Evolutionary conservation across 2,329 filamentous ascomycete genomes (phyloP).

Genomic region (Aspergillus pseudonomiae): DNA sequence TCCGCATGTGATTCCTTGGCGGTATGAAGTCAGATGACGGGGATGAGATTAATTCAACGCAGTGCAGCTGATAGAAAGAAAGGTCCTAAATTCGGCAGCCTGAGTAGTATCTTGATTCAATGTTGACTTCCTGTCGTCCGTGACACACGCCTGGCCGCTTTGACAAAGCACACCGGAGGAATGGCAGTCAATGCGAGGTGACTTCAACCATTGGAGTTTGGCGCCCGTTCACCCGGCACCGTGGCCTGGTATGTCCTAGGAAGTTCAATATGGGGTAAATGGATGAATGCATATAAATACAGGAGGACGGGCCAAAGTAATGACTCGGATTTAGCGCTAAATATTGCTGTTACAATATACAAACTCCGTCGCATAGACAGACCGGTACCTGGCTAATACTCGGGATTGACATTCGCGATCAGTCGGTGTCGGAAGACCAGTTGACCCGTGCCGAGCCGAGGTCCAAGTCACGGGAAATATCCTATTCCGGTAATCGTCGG

Average conservation of each 20-base stretch:
- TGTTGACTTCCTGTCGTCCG: constrained; percentile 9
- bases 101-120: neutral
- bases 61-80: neutral
- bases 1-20: constrained; percentile 10
- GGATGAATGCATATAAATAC: neutral
- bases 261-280: neutral
- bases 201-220: constrained; percentile 8
- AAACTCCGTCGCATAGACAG: neutral
- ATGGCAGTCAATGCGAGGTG: constrained; percentile 5
- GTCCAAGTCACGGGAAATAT: constrained; percentile 15
- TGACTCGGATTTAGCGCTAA: neutral
- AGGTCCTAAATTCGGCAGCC: neutral
- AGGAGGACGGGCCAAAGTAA: neutral
- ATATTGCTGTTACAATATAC: neutral
- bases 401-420: neutral
- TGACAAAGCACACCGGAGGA: constrained; percentile 4
- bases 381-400: neutral
- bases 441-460: constrained; percentile 32
- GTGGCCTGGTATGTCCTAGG: neutral
- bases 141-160: neutral
- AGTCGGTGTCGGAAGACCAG: neutral
- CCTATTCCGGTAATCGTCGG: constrained; percentile 3
- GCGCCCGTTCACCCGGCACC: constrained; percentile 20
- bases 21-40: neutral
- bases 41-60: neutral